A percentile compares a stretch with the other conserved stretches of the same genome.
Conservation (phyloP, 306 rosid species). For the Lotus japonicus region DNA sequence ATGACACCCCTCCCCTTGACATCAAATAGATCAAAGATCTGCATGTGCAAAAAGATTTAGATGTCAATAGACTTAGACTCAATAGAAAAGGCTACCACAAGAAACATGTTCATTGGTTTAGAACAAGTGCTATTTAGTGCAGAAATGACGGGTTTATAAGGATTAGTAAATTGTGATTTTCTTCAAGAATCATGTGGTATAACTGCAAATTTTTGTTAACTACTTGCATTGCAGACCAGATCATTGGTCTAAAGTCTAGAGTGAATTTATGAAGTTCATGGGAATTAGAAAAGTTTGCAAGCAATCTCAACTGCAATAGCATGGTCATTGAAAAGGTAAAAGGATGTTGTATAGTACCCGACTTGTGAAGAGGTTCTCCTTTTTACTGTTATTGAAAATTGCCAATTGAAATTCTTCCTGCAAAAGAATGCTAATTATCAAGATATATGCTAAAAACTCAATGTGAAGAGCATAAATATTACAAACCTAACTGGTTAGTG, state of each 20-base stretch:
- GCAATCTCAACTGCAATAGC: not conserved
- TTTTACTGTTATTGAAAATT: slow-evolving; percentile 61
- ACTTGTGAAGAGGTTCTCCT: slow-evolving; percentile 75
- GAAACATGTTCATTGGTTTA: too few species aligned
- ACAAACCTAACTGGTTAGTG: not conserved
- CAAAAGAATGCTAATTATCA: slow-evolving; percentile 13
- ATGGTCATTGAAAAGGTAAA: not conserved
- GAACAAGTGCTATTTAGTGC: too few species aligned
- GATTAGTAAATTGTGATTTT: not conserved
- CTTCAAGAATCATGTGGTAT: not conserved
- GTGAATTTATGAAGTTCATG: not conserved
- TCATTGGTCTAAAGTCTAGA: not conserved
- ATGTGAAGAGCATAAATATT: not conserved
- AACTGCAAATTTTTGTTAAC: not conserved
- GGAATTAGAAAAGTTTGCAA: not conserved
- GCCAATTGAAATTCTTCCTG: slow-evolving; percentile 97
- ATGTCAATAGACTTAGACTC: too few species aligned
- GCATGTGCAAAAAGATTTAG: not conserved
- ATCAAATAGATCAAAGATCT: slow-evolving; percentile 92
- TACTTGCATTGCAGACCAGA: too few species aligned
- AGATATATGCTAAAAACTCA: not conserved
- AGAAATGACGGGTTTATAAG: not conserved
- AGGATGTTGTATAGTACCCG: slow-evolving; percentile 44
- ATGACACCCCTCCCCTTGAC: slow-evolving; percentile 64
- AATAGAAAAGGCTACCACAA: too few species aligned